Evolutionary conservation across 176 grass and related monocot genomes (phyloP).

Genomic region (Aegilops tauschii): DNA sequence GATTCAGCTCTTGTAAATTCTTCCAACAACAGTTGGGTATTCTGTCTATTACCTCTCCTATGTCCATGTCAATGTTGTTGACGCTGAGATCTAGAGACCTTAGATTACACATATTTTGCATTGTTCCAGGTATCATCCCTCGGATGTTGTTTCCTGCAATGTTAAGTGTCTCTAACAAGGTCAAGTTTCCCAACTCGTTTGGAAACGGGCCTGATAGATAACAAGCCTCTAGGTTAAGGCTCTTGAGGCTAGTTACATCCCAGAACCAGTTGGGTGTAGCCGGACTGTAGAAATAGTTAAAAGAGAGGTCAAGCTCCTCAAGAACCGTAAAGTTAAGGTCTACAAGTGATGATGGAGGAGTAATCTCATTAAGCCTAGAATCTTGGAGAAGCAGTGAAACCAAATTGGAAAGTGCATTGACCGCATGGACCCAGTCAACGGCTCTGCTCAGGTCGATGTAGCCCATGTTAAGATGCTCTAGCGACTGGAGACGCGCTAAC

Average conservation of each 20-base stretch:
- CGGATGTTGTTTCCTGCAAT: neutral
- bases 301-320: neutral
- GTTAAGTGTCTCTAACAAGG: neutral
- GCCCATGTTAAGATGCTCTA: slow-evolving; percentile 30
- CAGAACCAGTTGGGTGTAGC: neutral
- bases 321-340: neutral
- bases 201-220: neutral
- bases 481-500: neutral
- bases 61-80: neutral
- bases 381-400: neutral
- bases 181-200: neutral
- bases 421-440: neutral
- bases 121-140: too few relatives aligned
- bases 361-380: neutral
- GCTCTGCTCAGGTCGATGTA: fast-evolving
- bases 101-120: too few relatives aligned
- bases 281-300: neutral
- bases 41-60: neutral
- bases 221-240: neutral
- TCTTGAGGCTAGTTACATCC: neutral
- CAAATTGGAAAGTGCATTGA: neutral
- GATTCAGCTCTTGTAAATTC: neutral
- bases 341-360: neutral
- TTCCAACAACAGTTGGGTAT: neutral
- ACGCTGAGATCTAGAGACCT: neutral